A percentile compares a stretch with the other conserved stretches of the same genome.
Evolutionary conservation across 176 grass and related monocot species (phyloP).

Genomic region (Bothriochloa decipiens): DNA sequence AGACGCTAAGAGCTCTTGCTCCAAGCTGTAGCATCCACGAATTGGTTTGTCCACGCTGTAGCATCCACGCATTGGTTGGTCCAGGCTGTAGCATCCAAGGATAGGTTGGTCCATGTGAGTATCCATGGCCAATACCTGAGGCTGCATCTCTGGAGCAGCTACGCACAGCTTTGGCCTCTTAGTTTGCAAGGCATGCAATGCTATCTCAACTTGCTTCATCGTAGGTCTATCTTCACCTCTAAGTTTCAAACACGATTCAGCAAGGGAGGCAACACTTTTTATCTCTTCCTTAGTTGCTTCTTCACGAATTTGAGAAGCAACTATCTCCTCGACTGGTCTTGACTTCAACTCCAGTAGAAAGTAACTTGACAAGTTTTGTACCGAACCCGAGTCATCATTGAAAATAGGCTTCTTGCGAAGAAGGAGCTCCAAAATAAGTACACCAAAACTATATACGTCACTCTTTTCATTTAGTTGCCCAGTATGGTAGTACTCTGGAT

Average conservation of each 20-base stretch:
- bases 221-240: constrained; percentile 12
- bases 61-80: background rate
- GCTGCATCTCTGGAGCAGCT: background rate
- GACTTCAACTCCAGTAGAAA: constrained; percentile 2
- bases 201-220: constrained; percentile 14
- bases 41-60: background rate
- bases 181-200: background rate
- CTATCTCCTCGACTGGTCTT: background rate
- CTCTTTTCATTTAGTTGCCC: constrained; percentile 45
- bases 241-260: constrained; percentile 2
- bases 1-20: background rate
- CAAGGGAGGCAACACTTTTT: constrained; percentile 7
- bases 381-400: background rate
- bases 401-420: background rate
- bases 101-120: background rate
- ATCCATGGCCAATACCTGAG: too few relatives aligned
- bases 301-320: background rate
- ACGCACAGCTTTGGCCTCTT: background rate
- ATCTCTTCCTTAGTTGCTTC: constrained; percentile 7
- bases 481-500: constrained; percentile 40
- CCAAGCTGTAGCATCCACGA: background rate
- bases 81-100: background rate
- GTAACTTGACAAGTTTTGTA: background rate
- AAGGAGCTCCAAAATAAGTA: constrained; percentile 38
- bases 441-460: constrained; percentile 49